These are phyloP conservation scores for Paecilomyces fulvus DNA, from an alignment of 2,329 filamentous ascomycete genomes.

Conservation along the genomic window DNA sequence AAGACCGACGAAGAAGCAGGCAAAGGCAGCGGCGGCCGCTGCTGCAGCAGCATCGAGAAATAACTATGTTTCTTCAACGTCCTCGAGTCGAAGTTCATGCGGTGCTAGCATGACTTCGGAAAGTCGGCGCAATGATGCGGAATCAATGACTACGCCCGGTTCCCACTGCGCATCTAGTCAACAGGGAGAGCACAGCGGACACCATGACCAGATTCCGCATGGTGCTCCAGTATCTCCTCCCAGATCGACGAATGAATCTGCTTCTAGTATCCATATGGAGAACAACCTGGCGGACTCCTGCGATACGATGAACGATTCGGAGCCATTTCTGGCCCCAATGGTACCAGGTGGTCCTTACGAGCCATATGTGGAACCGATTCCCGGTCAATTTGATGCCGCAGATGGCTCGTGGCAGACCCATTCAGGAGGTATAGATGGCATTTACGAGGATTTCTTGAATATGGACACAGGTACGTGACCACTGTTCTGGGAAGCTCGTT, in stretches of 20 bases:
- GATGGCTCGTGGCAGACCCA: slow-evolving; percentile 20
- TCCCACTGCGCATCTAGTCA: background rate
- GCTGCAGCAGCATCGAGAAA: slow-evolving; percentile 9
- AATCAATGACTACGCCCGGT: slow-evolving; percentile 1
- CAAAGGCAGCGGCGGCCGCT: slow-evolving; percentile 3
- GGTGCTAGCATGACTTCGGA: background rate
- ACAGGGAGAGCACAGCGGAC: slow-evolving; percentile 3
- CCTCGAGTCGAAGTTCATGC: slow-evolving; percentile 2
- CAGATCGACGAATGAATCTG: slow-evolving; percentile 15
- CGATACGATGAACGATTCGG: slow-evolving; percentile 5
- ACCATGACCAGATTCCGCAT: slow-evolving; percentile 6
- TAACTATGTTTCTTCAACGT: background rate
- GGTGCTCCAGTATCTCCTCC: slow-evolving; percentile 21
- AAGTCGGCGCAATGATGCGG: background rate
- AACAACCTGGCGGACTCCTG: background rate
- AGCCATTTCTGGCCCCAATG: slow-evolving; percentile 22
- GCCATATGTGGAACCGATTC: slow-evolving; percentile 23
- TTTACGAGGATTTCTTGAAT: slow-evolving; percentile 49
- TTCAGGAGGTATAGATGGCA: slow-evolving; percentile 9
- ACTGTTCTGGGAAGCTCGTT: background rate
- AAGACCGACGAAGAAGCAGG: slow-evolving; percentile 22
- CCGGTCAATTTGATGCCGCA: slow-evolving; percentile 26
- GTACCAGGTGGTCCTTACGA: slow-evolving; percentile 23
- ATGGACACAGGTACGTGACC: slow-evolving; percentile 44
- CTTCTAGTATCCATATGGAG: slow-evolving; percentile 11